Base-by-base conservation (phyloP, 768 basidiomycete species). In the Stropharia rugosoannulata region DNA sequence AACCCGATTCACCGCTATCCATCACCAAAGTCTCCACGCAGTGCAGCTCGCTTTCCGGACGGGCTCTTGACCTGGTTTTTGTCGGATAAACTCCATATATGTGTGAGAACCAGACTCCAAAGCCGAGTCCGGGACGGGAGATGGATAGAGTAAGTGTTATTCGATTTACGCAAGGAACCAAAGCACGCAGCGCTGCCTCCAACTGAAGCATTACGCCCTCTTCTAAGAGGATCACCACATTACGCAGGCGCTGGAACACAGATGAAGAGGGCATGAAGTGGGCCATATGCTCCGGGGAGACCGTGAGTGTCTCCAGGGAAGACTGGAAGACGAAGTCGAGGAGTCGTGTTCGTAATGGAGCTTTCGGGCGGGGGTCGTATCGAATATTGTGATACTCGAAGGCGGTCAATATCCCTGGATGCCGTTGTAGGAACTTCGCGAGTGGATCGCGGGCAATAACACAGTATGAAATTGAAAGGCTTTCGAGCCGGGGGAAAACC, bases 381-480 rank as follows among this genome's bases (percentile, higher is more conserved):
- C 61, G 60, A 29, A 64, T 62, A 25, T 62, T 60, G 25, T 64
- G 60, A 35, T 64, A 62, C 22, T 59, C 46, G 49, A 64, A 55
- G 2, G 49, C 45, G 2, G 43, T 40, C 19, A 64, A 35, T 1
- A 29, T 60, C 12, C 36, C 51, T 29, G 54, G 59, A 35, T 64
- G 63, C 15, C 55, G 53, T 6, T 46, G n/a, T 16, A 64, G 59
- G 45, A 64, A 64, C 32, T 62, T 64, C 32, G 62, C 45, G 13
- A 64, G 46, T 16, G 57, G 57, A 9, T 57, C 50, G n/a, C 60
- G 56, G 2, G 59, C 51, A 15, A 64, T 60, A 44, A 62, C 60
- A 0, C 51, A 60, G 29, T 56, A 60, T 16, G 36, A 47, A 40
- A 64, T 36, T 16, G 56, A 37, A 18, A 64, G 44, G 13, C 57